Evolutionary conservation across 163 green algal genomes (phyloP), one percentile per base, ranked within the genome.

Genomic region (Prototheca wickerhamii): DNA sequence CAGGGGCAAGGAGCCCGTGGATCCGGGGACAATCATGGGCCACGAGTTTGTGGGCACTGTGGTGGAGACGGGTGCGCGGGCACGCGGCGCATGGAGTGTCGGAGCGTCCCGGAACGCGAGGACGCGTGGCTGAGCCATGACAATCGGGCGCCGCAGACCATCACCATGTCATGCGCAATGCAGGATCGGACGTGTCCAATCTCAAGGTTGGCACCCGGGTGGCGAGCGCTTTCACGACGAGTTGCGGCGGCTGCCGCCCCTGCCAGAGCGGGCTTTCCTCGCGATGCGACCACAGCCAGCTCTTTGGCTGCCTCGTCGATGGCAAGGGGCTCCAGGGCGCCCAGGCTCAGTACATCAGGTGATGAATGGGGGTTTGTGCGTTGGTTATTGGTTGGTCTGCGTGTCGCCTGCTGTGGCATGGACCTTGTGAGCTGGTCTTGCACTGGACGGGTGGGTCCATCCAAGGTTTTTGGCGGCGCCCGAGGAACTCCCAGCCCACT

Each of bases 21-120:
- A 72, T 1, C 35, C 25, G 0, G 74, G 75, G 51, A 85, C 74
- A 4, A 64, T 82, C 0, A 79, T 86, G 26, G 83, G 83, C 0
- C 83, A 89, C 34, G 83, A 89, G 50, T 84, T 85, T 55, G 76
- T 81, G 28, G 81, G 82, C 3, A 20, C 62, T 0, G 69, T 87
- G 20, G 76, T 73, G 2, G 65, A 60, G 3, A 54, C 71, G 18
- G 81, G 80, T 40, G 26, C 53, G 1, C 26, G 77, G 71, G 74
- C 60, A 60, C 5, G 30, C 30, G 6, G 43, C 30, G 25, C 4
- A 8, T 3, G n/a, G 37, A 17, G 26, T 40, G 31, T 61, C 33
- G 37, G 52, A 25, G 7, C 50, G 3, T n/a, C n/a, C n/a, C n/a
- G n/a, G n/a, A n/a, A n/a, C n/a, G n/a, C n/a, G n/a, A n/a, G n/a